A percentile compares a stretch with the other conserved stretches of the same genome.
Evolutionary conservation across 169 alveolate species (phyloP).

Genomic region (Prorocentrum cordatum): DNA sequence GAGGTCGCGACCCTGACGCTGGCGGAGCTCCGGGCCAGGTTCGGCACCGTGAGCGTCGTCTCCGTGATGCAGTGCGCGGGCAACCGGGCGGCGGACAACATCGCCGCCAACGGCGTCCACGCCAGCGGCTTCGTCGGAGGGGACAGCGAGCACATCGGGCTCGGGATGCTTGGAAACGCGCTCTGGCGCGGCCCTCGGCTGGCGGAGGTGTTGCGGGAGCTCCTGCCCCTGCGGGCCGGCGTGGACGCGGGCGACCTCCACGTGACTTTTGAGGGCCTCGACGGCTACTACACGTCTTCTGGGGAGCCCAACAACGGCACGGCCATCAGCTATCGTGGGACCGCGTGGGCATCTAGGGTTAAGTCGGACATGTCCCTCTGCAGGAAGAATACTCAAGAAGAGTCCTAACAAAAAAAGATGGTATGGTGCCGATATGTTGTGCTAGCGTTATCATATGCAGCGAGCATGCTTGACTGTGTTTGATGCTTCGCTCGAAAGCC

Average conservation of each 20-base stretch:
- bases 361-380: too few relatives aligned
- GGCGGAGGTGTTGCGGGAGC: not conserved
- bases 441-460: too few relatives aligned
- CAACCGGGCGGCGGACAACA: not conserved
- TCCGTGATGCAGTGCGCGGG: not conserved
- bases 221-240: not conserved
- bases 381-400: too few relatives aligned
- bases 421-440: too few relatives aligned
- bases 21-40: not conserved
- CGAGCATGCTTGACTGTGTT: too few relatives aligned
- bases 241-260: not conserved
- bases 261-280: not conserved
- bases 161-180: not conserved
- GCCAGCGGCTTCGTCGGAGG: not conserved
- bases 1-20: not conserved
- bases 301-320: too few relatives aligned
- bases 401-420: too few relatives aligned
- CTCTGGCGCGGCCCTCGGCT: not conserved
- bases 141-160: not conserved
- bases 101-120: not conserved
- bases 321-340: too few relatives aligned
- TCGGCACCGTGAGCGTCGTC: not conserved
- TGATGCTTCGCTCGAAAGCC: too few relatives aligned
- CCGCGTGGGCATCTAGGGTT: too few relatives aligned
- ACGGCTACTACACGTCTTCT: conserved; percentile 6